These are phyloP conservation scores for Erodium texanum DNA, from an alignment of 441 rosid genomes.

Conservation along the genomic window DNA sequence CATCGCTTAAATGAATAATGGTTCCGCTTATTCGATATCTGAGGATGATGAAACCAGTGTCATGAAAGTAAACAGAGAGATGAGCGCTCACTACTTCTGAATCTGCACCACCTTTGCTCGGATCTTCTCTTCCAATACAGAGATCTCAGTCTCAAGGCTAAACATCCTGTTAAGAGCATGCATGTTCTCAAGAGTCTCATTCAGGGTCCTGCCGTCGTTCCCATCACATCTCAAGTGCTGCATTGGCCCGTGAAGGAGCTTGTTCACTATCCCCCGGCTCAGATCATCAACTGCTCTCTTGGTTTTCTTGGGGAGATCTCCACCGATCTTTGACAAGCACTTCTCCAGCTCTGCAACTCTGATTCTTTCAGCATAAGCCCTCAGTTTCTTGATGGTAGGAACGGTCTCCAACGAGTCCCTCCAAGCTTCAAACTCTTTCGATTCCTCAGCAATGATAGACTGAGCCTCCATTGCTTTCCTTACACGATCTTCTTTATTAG, in stretches of 20 bases:
- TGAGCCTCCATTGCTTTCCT: constrained; percentile 90
- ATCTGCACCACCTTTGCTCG: constrained; percentile 58
- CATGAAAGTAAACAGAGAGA: constrained; percentile 6
- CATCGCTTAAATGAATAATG: background rate
- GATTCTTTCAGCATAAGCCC: constrained; percentile 75
- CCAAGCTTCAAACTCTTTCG: constrained; percentile 84
- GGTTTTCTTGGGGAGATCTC: constrained; percentile 67
- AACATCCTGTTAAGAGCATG: constrained; percentile 92
- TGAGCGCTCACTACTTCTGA: constrained; percentile 32
- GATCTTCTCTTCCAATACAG: constrained; percentile 68
- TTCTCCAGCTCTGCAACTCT: constrained; percentile 61
- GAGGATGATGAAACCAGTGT: constrained; percentile 12
- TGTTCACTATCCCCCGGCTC: constrained; percentile 75
- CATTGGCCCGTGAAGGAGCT: constrained; percentile 93
- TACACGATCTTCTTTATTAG: constrained; percentile 83
- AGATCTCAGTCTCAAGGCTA: constrained; percentile 65
- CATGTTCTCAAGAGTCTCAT: constrained; percentile 86
- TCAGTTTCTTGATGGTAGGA: constrained; percentile 84
- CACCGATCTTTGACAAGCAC: constrained; percentile 73
- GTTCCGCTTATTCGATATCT: too few relatives aligned
- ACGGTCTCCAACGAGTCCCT: constrained; percentile 89
- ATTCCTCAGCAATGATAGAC: constrained; percentile 62
- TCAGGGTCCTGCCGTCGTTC: constrained; percentile 53
- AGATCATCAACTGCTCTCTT: constrained; percentile 73
- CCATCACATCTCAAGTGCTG: constrained; percentile 89